Conservation (phyloP, 2,329 filamentous ascomycete genomes). For the Pezicula neosporulosa region DNA sequence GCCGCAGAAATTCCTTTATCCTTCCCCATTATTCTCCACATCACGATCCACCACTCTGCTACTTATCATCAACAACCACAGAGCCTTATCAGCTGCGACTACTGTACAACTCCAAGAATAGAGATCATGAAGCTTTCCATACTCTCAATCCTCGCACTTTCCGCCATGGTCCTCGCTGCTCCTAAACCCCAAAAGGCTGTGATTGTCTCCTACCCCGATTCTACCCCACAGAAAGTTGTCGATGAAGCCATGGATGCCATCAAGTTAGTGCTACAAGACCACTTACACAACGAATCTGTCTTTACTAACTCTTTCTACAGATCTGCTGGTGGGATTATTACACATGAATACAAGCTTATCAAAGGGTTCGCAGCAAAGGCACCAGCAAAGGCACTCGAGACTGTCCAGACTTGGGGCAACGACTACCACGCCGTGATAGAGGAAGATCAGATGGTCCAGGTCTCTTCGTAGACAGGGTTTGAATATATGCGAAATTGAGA, state of each 20-base stretch:
- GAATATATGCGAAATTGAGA: neutral
- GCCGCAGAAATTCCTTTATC: no score
- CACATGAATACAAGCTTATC: conserved; percentile 69
- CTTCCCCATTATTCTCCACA: no score
- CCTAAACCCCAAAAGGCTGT: conserved; percentile 60
- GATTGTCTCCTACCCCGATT: conserved; percentile 73
- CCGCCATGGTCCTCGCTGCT: conserved; percentile 58
- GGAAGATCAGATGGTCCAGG: conserved; percentile 64
- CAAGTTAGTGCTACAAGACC: conserved; percentile 19
- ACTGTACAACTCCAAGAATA: neutral
- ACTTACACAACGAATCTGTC: neutral
- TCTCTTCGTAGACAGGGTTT: neutral
- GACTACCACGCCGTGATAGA: conserved; percentile 67
- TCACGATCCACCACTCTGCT: no score
- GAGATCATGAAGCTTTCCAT: conserved; percentile 59
- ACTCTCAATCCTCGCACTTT: conserved; percentile 52
- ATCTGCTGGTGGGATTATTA: conserved; percentile 71
- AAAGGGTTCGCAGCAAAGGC: conserved; percentile 75
- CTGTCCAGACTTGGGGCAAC: conserved; percentile 59
- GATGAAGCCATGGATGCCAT: conserved; percentile 70
- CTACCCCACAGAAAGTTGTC: conserved; percentile 63
- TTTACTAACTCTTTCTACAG: neutral
- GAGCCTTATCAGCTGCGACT: neutral
- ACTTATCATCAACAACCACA: no score
- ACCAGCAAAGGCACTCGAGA: conserved; percentile 64